Evolutionary conservation across 2,329 filamentous ascomycete genomes (phyloP), one percentile per base, ranked within the genome.

Genomic region (Pseudogymnoascus pannorum): DNA sequence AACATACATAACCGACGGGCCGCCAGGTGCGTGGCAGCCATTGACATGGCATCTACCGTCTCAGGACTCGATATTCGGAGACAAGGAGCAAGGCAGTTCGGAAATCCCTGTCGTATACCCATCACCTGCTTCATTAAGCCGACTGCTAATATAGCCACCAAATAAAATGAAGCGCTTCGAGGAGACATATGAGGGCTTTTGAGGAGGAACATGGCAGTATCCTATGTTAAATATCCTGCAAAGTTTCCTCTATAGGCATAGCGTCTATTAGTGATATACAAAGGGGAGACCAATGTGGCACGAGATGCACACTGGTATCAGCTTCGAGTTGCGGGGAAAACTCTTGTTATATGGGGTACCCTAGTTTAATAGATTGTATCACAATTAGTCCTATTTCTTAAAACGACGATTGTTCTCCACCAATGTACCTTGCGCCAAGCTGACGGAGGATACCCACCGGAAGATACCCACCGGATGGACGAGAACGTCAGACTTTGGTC

Each of bases 301-400:
- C 48, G 48, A 54, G 48, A 54, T 54, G 11, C 26, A n/a, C 26
- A 11, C 24, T 54, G 48, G 48, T 54, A 54, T 54, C 48, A 54
- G 48, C 48, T 18, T 54, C 7, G 20, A 54, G 48, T 54, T 54
- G 48, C 48, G 48, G 48, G 26, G 48, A 20, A 54, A 54, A 54
- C 26, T 54, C 48, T 54, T 54, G 48, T 54, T 54, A 33, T 54
- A 54, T 54, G 48, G 48, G 26, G 48, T 18, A 54, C 9, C 11
- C 48, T 26, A 31, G 48, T 33, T 31, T 33, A 54, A 54, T 54
- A 54, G 48, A 54, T 54, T 54, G 26, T 54, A 33, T 54, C 44
- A 51, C 14, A 29, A 16, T 26, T 16, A 26, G 7, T 20, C 26
- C 48, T 54, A 8, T 54, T 54, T 24, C 48, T 31, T 54, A 54